Conservation (phyloP, 2,329 filamentous ascomycete species). For the Neonectria ditissima region DNA sequence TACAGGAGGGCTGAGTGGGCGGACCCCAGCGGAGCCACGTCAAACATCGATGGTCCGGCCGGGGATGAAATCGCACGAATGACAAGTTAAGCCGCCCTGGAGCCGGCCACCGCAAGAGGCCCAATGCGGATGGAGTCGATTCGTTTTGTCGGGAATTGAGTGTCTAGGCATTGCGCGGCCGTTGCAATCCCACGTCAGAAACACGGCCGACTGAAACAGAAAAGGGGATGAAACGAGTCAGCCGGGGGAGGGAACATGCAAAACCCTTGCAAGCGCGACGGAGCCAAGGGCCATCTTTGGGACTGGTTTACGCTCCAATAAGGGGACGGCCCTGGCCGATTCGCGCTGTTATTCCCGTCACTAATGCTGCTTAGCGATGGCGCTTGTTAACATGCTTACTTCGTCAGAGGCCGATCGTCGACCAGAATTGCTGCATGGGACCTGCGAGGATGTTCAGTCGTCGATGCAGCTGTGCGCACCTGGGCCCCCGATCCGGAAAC, state of each 20-base stretch:
- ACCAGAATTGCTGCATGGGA: not conserved
- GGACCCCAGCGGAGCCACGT: not conserved
- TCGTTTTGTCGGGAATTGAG: conserved; percentile 3
- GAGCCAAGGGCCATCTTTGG: not conserved
- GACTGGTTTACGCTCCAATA: conserved; percentile 3
- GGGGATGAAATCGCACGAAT: conserved; percentile 19
- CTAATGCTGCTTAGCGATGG: not conserved
- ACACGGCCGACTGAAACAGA: conserved; percentile 25
- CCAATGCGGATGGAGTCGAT: not conserved
- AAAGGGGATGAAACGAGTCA: conserved; percentile 19
- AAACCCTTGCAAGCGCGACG: not conserved
- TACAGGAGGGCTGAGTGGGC: conserved; percentile 9
- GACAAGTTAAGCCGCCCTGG: not conserved
- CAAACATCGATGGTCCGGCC: not conserved
- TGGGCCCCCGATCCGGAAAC: not conserved
- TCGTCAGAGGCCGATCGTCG: not conserved
- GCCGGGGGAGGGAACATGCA: conserved; percentile 5
- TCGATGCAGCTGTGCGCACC: not conserved
- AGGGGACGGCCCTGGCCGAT: not conserved
- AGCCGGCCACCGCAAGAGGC: not conserved
- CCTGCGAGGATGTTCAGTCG: too few species aligned
- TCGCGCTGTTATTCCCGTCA: not conserved
- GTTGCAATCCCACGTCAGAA: not conserved
- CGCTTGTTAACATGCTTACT: not conserved
- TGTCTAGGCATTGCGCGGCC: conserved; percentile 6